Conservation (phyloP, 177 flowering plant species). For the Vitis hybrid region DNA sequence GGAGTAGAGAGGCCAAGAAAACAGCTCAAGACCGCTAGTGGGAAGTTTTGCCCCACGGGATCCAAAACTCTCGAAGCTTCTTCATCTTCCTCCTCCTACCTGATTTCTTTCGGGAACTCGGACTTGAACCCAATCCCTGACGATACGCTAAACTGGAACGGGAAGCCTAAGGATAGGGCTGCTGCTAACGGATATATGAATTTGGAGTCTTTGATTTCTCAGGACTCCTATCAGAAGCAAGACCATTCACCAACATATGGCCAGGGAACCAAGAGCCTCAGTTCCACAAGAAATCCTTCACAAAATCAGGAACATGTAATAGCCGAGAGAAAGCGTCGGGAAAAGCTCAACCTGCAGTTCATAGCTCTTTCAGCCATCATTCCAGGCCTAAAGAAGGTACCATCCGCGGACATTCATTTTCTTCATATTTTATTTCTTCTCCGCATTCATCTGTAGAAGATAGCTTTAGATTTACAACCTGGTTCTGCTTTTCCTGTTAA, state of each 20-base stretch:
- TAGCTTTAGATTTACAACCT: no score
- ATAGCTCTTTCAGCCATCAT: no score
- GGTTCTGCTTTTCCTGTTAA: no score
- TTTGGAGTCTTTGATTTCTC: neutral
- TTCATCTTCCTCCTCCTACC: constrained; percentile 20
- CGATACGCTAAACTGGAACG: neutral
- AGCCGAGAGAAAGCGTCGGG: no score
- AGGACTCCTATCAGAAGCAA: neutral
- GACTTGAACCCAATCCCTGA: neutral
- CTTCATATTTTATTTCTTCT: no score
- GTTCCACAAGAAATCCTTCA: constrained; percentile 9
- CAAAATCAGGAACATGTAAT: constrained; percentile 8
- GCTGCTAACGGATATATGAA: neutral
- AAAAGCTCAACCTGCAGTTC: no score
- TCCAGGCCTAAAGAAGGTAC: no score
- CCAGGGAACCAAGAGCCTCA: neutral
- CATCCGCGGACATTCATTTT: no score
- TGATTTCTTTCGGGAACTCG: constrained; percentile 26
- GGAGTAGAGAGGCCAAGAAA: constrained; percentile 11
- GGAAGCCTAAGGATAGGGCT: constrained; percentile 7
- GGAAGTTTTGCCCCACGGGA: constrained; percentile 11
- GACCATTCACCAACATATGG: neutral
- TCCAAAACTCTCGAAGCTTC: constrained; percentile 1
- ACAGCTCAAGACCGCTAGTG: constrained; percentile 16
- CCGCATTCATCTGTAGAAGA: no score